Evolutionary conservation across 768 basidiomycete species (phyloP), one percentile per base, ranked within the genome.

Genomic region (Auriscalpium vulgare): DNA sequence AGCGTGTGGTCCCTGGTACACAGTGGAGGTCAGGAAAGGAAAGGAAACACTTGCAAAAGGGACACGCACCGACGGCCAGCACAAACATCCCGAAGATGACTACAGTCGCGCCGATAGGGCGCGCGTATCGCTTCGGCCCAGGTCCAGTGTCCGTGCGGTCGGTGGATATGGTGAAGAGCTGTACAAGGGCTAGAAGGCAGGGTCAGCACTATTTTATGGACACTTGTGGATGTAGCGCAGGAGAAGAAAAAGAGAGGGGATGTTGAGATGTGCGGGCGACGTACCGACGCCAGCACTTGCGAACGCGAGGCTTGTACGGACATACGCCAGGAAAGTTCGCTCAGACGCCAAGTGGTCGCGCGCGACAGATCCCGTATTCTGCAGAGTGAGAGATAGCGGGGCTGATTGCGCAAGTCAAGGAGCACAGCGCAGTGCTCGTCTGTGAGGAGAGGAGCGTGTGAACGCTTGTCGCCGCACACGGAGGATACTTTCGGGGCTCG

Each of bases 331-430:
- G 58, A 77, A 80, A 5, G 78, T 80, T 34, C 78, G 68, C 58
- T 81, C 80, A 9, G 71, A 71, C 2, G 79, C 76, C 4, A 81
- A 71, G 57, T 81, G 79, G 63, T 80, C 79, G 21, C 80, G 68
- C 34, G 79, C 79, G 51, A 78, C 77, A 54, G 70, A 74, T 10
- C 77, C 77, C 29, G 71, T 67, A 59, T 80, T 81, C 65, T 77
- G 71, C 9, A 81, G 66, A 17, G 62, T 63, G 47, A 75, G 65
- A 36, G 66, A 48, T 9, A 59, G 38, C 14, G 14, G 40, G 17
- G 40, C 40, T 43, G 40, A 29, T 2, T 29, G 29, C 4, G 29
- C 29, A 29, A 29, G 29, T 4, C 21, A 21, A 21, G 21, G 21
- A 21, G 21, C 21, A 29, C 29, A 29, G 29, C 4, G 29, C 4